Conservation (phyloP, 1,284 basidiomycete species). For the Omphalotus olearius region DNA sequence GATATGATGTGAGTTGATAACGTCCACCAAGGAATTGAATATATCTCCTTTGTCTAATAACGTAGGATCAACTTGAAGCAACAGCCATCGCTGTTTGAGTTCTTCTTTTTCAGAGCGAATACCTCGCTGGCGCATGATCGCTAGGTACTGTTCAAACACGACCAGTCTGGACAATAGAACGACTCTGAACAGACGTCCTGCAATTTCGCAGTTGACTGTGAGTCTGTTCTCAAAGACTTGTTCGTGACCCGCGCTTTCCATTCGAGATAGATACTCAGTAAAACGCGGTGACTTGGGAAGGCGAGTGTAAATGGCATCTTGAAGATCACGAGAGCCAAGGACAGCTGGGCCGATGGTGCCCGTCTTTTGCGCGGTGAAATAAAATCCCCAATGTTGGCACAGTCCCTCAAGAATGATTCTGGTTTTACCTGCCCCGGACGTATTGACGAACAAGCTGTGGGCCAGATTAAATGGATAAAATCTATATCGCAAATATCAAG, state of each 20-base stretch:
- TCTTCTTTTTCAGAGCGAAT: neutral
- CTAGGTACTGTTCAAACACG: conserved; percentile 2
- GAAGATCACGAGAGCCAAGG: too few species aligned
- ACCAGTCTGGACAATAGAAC: conserved; percentile 4
- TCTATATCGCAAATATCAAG: too few species aligned
- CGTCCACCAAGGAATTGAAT: too few species aligned
- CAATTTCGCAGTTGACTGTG: neutral
- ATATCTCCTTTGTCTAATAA: too few species aligned
- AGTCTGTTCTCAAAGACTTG: neutral
- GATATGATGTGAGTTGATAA: too few species aligned
- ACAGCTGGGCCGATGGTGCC: too few species aligned
- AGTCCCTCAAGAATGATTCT: conserved; percentile 12
- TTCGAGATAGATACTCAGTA: too few species aligned
- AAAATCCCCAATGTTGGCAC: conserved; percentile 13
- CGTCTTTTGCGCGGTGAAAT: conserved; percentile 5
- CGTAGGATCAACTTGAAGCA: conserved; percentile 1
- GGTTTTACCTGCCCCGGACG: conserved; percentile 14
- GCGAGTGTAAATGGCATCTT: too few species aligned
- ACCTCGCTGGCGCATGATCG: neutral
- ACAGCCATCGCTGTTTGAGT: conserved; percentile 6
- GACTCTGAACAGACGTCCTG: neutral
- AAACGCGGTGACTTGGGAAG: too few species aligned
- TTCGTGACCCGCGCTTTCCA: too few species aligned
- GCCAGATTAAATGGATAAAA: too few species aligned
- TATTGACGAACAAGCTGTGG: conserved; percentile 11